These are phyloP conservation scores for Fusarium sp. DNA, from an alignment of 2,329 filamentous ascomycete species.

Conservation along the genomic window DNA sequence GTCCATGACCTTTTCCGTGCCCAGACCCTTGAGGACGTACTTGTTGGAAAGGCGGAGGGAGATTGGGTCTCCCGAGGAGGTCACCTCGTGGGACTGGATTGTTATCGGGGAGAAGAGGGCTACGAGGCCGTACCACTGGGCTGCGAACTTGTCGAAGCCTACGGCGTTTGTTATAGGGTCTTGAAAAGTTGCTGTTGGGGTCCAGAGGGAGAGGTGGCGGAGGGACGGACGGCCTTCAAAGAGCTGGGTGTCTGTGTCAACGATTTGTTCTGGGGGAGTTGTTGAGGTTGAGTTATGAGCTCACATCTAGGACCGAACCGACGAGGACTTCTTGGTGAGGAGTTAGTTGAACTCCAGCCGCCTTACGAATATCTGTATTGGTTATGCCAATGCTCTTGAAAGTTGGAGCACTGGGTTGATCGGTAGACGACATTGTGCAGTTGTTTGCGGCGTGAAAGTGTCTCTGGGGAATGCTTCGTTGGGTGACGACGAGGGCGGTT, in stretches of 20 bases:
- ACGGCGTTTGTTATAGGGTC: conserved; percentile 69
- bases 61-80: conserved; percentile 68
- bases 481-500: background rate
- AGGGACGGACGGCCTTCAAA: conserved; percentile 71
- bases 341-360: background rate
- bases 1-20: conserved; percentile 60
- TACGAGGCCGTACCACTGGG: conserved; percentile 69
- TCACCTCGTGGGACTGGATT: conserved; percentile 65
- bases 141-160: conserved; percentile 63
- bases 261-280: no score
- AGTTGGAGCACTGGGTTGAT: background rate
- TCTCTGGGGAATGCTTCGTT: background rate
- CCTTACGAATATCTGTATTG: conserved; percentile 2
- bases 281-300: background rate
- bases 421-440: background rate
- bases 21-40: conserved; percentile 55
- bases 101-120: conserved; percentile 64
- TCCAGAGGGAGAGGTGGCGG: conserved; percentile 70
- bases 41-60: conserved; percentile 58
- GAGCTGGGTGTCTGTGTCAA: conserved; percentile 51
- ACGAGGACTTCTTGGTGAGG: conserved; percentile 6
- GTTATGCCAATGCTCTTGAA: conserved; percentile 8
- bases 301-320: conserved; percentile 10
- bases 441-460: background rate
- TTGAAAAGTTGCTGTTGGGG: conserved; percentile 66